Base-by-base conservation (phyloP, 768 basidiomycete species). In the Holtermanniella nyarrowii region DNA sequence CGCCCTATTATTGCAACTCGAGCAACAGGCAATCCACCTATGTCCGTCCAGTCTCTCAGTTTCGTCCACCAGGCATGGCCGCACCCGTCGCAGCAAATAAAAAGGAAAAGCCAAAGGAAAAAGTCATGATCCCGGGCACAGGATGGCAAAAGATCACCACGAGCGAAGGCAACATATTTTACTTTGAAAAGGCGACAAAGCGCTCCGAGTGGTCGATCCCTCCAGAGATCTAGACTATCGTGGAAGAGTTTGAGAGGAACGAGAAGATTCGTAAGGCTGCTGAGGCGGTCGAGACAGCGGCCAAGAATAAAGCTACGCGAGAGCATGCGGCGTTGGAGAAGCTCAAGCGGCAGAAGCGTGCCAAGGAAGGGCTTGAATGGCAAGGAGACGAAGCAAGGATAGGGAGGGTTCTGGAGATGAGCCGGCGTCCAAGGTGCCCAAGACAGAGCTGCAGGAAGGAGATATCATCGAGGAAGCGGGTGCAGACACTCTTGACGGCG, bases 111-210 rank as follows among this genome's bases (percentile, higher is more conserved):
- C 88, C 90, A 0, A 76, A 82, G 44, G 69, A 80, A 45, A 97
- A 96, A 72, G 83, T 82, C 23, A 80, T 77, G 20, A 82, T 97
- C 47, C 84, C 86, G 1, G 87, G 84, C 5, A 90, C 93, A 0
- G 80, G 82, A 50, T 99, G 95, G 91, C 71, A 88, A 20, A 79
- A 86, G 53, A 84, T 99, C 37, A 83, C 76, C 49, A 99, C 95
- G 1, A 91, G 82, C 13, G 82, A 84, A 61, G 89, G 87, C n/a
- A 96, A 96, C 71, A 76, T 83, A 4, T 99, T 99, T 68, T 99
- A 86, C 74, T 85, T 82, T 31, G 80, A 96, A 74, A 85, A 82
- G 61, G 75, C 75, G 24, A 79, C 77, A 62, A 95, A 89, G 71
- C 77, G 82, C 71, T 93, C 90, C 55, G 76, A 86, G 5, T 99